Conservation (phyloP, 257 asterid genomes). For the Handroanthus guayacan region DNA sequence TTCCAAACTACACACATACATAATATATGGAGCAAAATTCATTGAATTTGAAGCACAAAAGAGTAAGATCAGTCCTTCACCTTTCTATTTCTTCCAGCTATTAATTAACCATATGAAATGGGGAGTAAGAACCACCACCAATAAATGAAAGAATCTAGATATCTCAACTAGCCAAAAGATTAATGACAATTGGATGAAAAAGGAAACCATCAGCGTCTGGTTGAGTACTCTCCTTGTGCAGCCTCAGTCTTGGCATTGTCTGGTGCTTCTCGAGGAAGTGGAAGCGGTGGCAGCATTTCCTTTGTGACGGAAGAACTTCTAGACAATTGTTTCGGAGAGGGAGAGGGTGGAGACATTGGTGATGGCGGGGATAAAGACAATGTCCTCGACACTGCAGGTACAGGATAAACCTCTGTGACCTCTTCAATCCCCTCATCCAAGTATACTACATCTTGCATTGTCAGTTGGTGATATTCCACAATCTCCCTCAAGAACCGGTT, state of each 20-base stretch:
- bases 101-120: too few species aligned
- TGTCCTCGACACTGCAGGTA: conserved; percentile 53
- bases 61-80: not conserved
- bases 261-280: too few species aligned
- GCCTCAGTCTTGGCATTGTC: not conserved
- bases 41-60: not conserved
- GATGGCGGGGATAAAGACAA: conserved; percentile 60
- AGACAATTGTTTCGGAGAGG: conserved; percentile 43
- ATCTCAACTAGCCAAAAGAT: too few species aligned
- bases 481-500: conserved; percentile 94
- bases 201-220: conserved; percentile 2
- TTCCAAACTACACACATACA: too few species aligned
- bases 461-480: conserved; percentile 90
- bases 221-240: not conserved
- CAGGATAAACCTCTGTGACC: conserved; percentile 69
- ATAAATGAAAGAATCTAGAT: too few species aligned
- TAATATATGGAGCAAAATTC: not conserved
- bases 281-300: conserved; percentile 5
- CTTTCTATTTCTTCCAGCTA: not conserved
- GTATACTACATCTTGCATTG: conserved; percentile 87
- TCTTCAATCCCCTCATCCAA: conserved; percentile 86
- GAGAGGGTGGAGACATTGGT: conserved; percentile 44
- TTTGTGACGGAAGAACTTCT: conserved; percentile 25
- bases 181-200: not conserved
- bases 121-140: too few species aligned